Evolutionary conservation across 2,329 filamentous ascomycete species (phyloP), one percentile per base, ranked within the genome.

Genomic region (Scortechinia acanthostroma): DNA sequence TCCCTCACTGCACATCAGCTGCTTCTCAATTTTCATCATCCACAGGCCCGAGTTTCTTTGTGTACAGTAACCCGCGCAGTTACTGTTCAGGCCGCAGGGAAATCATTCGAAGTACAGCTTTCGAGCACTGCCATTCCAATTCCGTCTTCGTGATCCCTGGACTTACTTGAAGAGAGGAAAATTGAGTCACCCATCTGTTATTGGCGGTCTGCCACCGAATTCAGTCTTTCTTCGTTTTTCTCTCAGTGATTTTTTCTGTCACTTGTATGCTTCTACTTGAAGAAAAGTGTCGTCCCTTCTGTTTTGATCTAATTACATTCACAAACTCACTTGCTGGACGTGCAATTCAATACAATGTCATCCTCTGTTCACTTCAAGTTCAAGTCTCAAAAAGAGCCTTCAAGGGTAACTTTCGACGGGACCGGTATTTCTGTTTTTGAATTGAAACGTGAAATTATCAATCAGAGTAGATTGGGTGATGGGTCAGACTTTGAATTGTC

Each of bases 331-430:
- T 19, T 17, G 20, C 17, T 40, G 17, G 10, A 40, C 35, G 35
- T 40, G 35, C 35, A 40, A 40, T 19, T 40, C 10, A 40, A 40
- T 40, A 40, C 35, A 40, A 96, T 96, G 91, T 81, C 89, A 62
- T 95, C 93, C 47, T 97, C 91, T 53, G 93, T 98, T 61, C 97
- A 96, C 70, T 98, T 96, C 87, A 95, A 95, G 71, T 98, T 98
- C 83, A 97, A 96, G 71, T 97, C 91, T 55, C 90, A 94, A 63
- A 96, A 90, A 71, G 93, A 97, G 62, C 88, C 90, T 49, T 89
- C 89, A 47, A 83, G 91, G 60, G 90, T 98, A 58, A 88, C 91
- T 60, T 97, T 98, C 65, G 91, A 98, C 68, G 93, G 93, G 61
- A 96, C 91, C 57, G 89, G 89, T 66, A 95, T 97, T 61, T 95